A percentile compares a stretch with the other conserved stretches of the same genome.
Evolutionary conservation across 208 protist genomes (phyloP).

Genomic region (Blastocrithidia nonstop): DNA sequence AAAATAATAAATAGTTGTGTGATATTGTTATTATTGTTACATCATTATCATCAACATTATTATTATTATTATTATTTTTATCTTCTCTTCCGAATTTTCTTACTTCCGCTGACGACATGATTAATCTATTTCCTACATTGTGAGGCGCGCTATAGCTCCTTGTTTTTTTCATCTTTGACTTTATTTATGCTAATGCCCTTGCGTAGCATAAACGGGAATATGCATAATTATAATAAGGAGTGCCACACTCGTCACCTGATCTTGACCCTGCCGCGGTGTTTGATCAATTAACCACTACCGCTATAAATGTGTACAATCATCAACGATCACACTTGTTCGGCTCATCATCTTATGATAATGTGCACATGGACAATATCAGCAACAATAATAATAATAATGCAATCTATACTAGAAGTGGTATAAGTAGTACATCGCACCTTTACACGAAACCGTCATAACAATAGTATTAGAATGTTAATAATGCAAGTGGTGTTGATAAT

Average conservation of each 20-base stretch:
- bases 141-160: slow-evolving; percentile 27
- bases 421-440: too few relatives aligned
- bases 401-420: too few relatives aligned
- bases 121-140: slow-evolving; percentile 8
- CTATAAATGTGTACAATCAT: slow-evolving; percentile 31
- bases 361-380: too few relatives aligned
- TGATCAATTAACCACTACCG: slow-evolving; percentile 28
- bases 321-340: slow-evolving; percentile 14
- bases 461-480: background rate
- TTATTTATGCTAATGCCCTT: slow-evolving; percentile 33
- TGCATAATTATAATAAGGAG: slow-evolving; percentile 56
- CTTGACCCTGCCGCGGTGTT: slow-evolving; percentile 42
- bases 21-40: background rate
- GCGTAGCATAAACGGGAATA: slow-evolving; percentile 32
- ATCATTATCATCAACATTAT: slow-evolving; percentile 5
- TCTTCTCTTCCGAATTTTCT: background rate
- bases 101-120: slow-evolving; percentile 7
- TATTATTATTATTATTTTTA: slow-evolving; percentile 7
- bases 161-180: slow-evolving; percentile 38
- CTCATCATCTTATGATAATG: too few relatives aligned
- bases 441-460: background rate
- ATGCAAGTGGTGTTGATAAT: background rate
- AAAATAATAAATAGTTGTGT: background rate
- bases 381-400: too few relatives aligned
- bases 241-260: slow-evolving; percentile 38